Conservation (phyloP, 441 rosid genomes). For the Macaranga tanarius region DNA sequence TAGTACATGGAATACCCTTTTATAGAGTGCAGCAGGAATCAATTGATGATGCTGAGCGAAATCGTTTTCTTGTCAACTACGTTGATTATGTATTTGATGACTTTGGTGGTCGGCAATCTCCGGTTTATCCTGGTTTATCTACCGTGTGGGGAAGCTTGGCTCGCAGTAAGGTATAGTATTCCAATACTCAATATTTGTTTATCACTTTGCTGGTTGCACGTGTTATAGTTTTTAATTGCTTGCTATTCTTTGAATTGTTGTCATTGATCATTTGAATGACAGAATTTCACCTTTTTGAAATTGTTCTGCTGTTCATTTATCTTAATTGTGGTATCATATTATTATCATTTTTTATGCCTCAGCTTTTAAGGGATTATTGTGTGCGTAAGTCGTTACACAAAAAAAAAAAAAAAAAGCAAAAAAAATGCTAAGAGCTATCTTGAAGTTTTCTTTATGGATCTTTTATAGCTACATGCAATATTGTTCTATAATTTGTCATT, state of each 20-base stretch:
- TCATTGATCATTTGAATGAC: background rate
- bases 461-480: background rate
- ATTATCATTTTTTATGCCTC: background rate
- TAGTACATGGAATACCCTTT: constrained; percentile 13
- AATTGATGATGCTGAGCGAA: constrained; percentile 94
- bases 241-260: background rate
- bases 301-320: background rate
- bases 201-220: background rate
- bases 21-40: constrained; percentile 98
- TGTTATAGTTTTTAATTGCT: background rate
- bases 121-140: constrained; percentile 97
- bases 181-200: constrained; percentile 3
- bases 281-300: background rate
- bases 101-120: constrained; percentile 98
- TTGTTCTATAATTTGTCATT: background rate
- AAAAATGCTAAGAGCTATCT: background rate
- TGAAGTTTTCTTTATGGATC: background rate
- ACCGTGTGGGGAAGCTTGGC: constrained; percentile 99
- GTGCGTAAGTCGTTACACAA: background rate
- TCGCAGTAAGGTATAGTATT: constrained; percentile 82
- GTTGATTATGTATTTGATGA: constrained; percentile 99
- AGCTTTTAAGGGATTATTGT: background rate
- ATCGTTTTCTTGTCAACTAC: constrained; percentile 89
- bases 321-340: background rate
- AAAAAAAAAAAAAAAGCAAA: background rate